phyloP scores from a whole-genome alignment of 192 early-diverging fungal genomes.

The Backusella liffmaniae region DNA sequence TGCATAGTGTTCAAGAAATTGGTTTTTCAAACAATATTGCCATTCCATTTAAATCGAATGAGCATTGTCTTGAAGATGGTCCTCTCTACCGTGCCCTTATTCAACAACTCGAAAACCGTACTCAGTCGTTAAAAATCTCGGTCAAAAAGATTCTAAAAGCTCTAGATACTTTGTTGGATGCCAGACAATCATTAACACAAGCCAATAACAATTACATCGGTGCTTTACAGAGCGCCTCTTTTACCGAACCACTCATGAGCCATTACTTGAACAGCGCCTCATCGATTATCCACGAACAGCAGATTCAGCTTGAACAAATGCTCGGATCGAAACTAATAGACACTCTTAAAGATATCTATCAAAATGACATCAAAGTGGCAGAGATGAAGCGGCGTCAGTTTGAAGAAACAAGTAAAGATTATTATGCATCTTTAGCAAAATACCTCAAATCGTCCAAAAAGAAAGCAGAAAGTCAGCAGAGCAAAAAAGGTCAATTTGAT shows the following conservation, averaged over 20 bases:
- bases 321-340: slow-evolving; percentile 36
- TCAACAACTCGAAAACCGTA: slow-evolving; percentile 55
- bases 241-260: slow-evolving; percentile 31
- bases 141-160: slow-evolving; percentile 58
- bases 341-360: slow-evolving; percentile 51
- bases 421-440: slow-evolving; percentile 42
- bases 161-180: slow-evolving; percentile 42
- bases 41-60: slow-evolving; percentile 1
- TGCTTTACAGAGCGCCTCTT: slow-evolving; percentile 39
- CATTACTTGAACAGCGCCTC: slow-evolving; percentile 24
- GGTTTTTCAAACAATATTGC: not conserved
- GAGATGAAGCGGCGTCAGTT: slow-evolving; percentile 56
- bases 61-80: slow-evolving; percentile 43
- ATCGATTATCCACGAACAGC: slow-evolving; percentile 4
- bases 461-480: slow-evolving; percentile 29
- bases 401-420: slow-evolving; percentile 33
- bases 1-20: not conserved
- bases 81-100: slow-evolving; percentile 63
- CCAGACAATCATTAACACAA: slow-evolving; percentile 34
- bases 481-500: slow-evolving; percentile 58
- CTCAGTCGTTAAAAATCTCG: slow-evolving; percentile 44
- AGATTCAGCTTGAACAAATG: not conserved
- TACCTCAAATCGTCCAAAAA: slow-evolving; percentile 46
- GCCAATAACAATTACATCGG: slow-evolving; percentile 49
- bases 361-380: slow-evolving; percentile 56